These are phyloP conservation scores for Paxillus involutus DNA, from an alignment of 768 basidiomycete species.

Conservation along the genomic window DNA sequence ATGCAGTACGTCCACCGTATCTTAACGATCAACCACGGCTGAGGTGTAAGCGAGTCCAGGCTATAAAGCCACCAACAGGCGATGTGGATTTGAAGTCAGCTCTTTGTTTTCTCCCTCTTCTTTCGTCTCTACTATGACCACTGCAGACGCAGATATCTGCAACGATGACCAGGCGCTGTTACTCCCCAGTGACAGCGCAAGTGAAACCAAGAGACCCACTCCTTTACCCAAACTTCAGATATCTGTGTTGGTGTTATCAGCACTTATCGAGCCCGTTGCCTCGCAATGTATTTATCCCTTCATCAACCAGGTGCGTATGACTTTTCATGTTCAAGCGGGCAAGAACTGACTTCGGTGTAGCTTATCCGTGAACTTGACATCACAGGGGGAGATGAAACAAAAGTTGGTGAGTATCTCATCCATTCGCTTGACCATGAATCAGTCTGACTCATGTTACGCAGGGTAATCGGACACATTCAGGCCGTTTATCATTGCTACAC, in stretches of 20 bases:
- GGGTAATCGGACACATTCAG: conserved; percentile 42
- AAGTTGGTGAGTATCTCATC: conserved; percentile 27
- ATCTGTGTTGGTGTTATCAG: conserved; percentile 40
- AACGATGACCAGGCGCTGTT: conserved; percentile 21
- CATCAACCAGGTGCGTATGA: conserved; percentile 41
- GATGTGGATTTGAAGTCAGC: neutral
- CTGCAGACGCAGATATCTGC: conserved; percentile 5
- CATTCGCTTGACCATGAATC: neutral
- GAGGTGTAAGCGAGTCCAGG: neutral
- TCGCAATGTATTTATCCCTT: conserved; percentile 49
- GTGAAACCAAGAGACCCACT: conserved; percentile 29
- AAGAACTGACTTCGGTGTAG: conserved; percentile 18
- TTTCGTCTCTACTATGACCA: conserved; percentile 13
- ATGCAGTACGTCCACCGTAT: too few species aligned
- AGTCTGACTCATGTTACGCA: conserved; percentile 1
- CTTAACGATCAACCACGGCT: too few species aligned
- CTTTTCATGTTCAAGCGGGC: neutral
- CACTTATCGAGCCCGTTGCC: conserved; percentile 49
- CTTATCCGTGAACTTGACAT: conserved; percentile 43
- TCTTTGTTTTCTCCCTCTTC: neutral
- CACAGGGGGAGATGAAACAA: conserved; percentile 41
- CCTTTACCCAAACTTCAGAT: conserved; percentile 49
- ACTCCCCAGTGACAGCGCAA: conserved; percentile 14
- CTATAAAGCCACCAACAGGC: conserved; percentile 18
- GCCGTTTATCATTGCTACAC: too few species aligned